Base-by-base conservation (phyloP, 148 eudicot genomes). In the Vaccinium myrtillus region DNA sequence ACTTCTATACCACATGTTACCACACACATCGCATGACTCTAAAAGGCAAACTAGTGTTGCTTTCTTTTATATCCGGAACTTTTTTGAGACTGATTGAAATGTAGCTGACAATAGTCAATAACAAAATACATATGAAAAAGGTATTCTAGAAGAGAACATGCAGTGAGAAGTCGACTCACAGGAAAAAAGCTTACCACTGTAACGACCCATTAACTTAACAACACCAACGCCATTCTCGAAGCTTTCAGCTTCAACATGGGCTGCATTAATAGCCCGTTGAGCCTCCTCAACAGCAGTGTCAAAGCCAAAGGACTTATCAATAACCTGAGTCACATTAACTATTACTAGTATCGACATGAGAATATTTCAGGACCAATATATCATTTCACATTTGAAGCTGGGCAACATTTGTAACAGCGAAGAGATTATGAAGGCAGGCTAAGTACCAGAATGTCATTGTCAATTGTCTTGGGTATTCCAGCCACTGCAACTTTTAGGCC, bases 271-370 rank as follows among this genome's bases (percentile, higher is more conserved):
- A 84, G 99, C 99, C 83, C 99, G 93, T 83, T 96, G 99, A 83
- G 99, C 98, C 87, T 96, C 99, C 90, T 96, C 99, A 82, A 96
- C 99, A 85, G 99, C 99, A 86, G 97, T 91, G 88, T 96, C 99
- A 92, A 96, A 96, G 67, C 99, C 99, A 88, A 96, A 96, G 78
- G 98, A 94, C 91, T 83, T 96, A 90, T 96, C 99, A 88, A 96
- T 94, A 65, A 93, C 95, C 99, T 96, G 89, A 61, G 84, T 58
- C 50, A 32, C 25, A 13, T 25, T 1, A 46, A 53, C 8, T 23
- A 51, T 51, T 36, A 54, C 15, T 11, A 50, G 8, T 8, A 55
- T 55, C 67, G 32, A 79, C 15, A 55, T 18, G 67, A 39, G 49
- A 32, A 56, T 2, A 30, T 14, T 18, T 79, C 2, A 30, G 12